Base-by-base conservation (phyloP, 2,329 filamentous ascomycete genomes). In the Teratosphaeria epicoccoides region DNA sequence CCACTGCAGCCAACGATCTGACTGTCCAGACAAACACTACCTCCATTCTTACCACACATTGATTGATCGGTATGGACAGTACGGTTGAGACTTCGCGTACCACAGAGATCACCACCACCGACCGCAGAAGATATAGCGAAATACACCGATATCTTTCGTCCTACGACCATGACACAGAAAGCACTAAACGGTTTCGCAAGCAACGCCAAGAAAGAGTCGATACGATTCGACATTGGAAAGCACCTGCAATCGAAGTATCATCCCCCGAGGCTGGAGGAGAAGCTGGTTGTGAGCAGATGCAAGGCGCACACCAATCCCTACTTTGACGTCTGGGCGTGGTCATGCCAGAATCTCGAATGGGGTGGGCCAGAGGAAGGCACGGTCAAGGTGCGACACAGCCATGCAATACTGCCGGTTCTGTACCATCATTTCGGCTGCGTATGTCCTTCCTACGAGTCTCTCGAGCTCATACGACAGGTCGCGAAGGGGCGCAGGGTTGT, bases 371-470 rank as follows among this genome's bases (percentile, higher is more conserved):
- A 76, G 62, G 67, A 71, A 12, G 68, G 69, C 29, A 78, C 82
- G 2, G 73, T 72, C 14, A 68, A 73, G 24, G 75, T 78, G 3
- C 74, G 73, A 49, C 76, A 73, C 53, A 78, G 77, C 47, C 85
- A 89, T 68, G 83, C 85, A 59, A 73, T 87, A 6, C 74, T 88
- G 7, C 85, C 85, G 2, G 73, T 88, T 17, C 74, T 88, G 51
- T 88, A 88, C 76, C 85, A 88, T 69, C 85, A 89, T 67, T 88
- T 88, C 66, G 84, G 84, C 48, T 89, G 85, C 68, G 78, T 79
- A 1, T 81, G 81, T 20, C 85, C 85, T 0, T 80, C 78, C 9
- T 83, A 84, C 65, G 83, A 87, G 59, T 74, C 78, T 1, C 70
- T 89, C 11, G 71, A 77, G 55, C 71, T 84, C 22, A 74, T 88